phyloP scores from a whole-genome alignment of 495 filamentous ascomycete genomes.

The Aspergillus sclerotiicarbonarius region DNA sequence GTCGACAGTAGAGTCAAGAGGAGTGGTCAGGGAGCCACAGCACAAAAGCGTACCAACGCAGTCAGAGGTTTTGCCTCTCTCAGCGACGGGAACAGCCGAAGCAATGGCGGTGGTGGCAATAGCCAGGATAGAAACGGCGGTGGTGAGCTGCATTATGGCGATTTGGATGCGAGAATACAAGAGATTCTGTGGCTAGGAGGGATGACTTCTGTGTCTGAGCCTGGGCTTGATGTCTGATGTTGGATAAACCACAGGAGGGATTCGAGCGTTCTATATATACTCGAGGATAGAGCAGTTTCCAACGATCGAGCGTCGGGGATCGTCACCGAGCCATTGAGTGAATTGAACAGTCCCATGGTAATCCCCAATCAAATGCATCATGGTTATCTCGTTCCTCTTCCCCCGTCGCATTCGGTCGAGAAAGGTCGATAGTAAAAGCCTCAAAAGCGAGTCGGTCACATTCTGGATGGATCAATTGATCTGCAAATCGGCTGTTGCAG shows the following conservation, averaged over 20 bases:
- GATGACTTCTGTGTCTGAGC: neutral
- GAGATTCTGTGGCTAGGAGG: constrained; percentile 1
- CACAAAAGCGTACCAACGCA: constrained; percentile 32
- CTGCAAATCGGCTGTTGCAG: neutral
- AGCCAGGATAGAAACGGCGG: constrained; percentile 18
- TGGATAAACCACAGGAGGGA: neutral
- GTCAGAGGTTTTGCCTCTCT: constrained; percentile 12
- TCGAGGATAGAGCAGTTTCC: neutral
- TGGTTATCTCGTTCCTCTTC: constrained; percentile 5
- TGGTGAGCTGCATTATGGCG: constrained; percentile 33
- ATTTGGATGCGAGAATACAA: neutral
- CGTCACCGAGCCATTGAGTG: neutral
- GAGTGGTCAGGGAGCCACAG: constrained; percentile 34
- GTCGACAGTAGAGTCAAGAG: constrained; percentile 57
- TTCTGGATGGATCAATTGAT: neutral
- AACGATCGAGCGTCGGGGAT: neutral
- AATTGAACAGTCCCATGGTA: neutral
- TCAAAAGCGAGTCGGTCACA: neutral
- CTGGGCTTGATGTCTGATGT: constrained; percentile 12
- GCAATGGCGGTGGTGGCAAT: constrained; percentile 23
- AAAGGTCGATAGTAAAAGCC: neutral
- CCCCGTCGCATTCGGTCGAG: neutral
- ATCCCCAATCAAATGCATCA: constrained; percentile 2
- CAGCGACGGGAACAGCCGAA: constrained; percentile 21
- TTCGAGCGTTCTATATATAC: constrained; percentile 21